phyloP scores from a whole-genome alignment of 2,329 filamentous ascomycete species.

The Endoconidiophora polonica region DNA sequence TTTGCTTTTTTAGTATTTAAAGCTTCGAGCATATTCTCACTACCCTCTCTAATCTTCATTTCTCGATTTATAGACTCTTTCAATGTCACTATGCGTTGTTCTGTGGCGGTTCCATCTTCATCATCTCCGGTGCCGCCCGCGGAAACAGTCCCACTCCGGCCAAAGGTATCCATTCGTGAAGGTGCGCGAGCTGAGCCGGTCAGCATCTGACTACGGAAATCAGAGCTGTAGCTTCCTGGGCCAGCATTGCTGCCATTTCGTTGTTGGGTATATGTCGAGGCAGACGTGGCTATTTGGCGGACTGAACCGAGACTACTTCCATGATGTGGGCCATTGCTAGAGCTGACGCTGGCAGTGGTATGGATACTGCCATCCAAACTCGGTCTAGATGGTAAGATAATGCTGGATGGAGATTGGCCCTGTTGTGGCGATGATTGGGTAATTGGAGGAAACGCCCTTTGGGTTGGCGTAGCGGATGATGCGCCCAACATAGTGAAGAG shows the following conservation, averaged over 20 bases:
- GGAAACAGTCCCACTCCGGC: constrained; percentile 7
- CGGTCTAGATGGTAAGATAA: constrained; percentile 20
- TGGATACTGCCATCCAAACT: constrained; percentile 29
- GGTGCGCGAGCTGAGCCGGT: constrained; percentile 40
- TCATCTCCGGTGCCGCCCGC: constrained; percentile 28
- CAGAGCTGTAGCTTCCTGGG: constrained; percentile 78
- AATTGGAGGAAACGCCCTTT: constrained; percentile 29
- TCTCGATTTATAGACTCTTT: constrained; percentile 84
- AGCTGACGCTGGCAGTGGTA: constrained; percentile 29
- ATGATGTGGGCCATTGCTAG: constrained; percentile 18
- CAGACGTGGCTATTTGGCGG: constrained; percentile 39
- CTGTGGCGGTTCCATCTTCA: constrained; percentile 37
- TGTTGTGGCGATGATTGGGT: constrained; percentile 16
- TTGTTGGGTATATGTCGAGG: constrained; percentile 40
- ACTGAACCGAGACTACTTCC: constrained; percentile 43
- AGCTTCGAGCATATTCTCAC: constrained; percentile 93
- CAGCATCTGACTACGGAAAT: constrained; percentile 58
- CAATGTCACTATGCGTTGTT: constrained; percentile 58
- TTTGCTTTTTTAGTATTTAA: constrained; percentile 90
- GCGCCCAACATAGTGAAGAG: constrained; percentile 31
- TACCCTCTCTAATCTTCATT: constrained; percentile 93
- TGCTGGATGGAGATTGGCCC: constrained; percentile 21
- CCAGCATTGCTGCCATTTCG: constrained; percentile 25
- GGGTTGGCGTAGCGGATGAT: constrained; percentile 33
- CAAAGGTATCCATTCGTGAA: constrained; percentile 34